phyloP scores from a whole-genome alignment of 2,329 filamentous ascomycete genomes.

The Colletotrichum orbiculare region DNA sequence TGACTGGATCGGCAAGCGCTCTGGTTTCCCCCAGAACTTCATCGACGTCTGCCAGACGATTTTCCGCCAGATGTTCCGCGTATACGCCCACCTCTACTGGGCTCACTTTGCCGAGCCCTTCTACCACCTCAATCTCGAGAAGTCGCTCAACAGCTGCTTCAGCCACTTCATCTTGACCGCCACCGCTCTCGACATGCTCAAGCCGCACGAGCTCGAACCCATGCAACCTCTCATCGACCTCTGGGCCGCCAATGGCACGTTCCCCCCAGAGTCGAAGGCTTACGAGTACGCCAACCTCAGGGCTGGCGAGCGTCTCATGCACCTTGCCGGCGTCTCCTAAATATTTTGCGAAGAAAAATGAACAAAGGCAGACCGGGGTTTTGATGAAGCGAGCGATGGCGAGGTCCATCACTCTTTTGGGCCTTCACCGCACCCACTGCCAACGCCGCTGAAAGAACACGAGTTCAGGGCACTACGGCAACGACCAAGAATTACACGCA shows the following conservation, averaged over 20 bases:
- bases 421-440: background rate
- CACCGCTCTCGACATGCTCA: conserved; percentile 84
- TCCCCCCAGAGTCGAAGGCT: conserved; percentile 79
- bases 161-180: conserved; percentile 86
- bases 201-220: conserved; percentile 90
- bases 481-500: conserved; percentile 23
- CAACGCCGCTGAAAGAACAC: background rate
- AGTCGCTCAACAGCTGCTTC: conserved; percentile 88
- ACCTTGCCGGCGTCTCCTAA: conserved; percentile 52
- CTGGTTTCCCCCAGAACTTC: conserved; percentile 92
- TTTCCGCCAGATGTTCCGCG: conserved; percentile 98
- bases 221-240: conserved; percentile 96
- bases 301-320: conserved; percentile 68
- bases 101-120: conserved; percentile 89
- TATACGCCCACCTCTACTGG: conserved; percentile 98
- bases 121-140: conserved; percentile 83
- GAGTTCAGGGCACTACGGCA: conserved; percentile 17
- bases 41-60: conserved; percentile 91
- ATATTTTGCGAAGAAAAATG: background rate
- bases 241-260: conserved; percentile 88
- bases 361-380: background rate
- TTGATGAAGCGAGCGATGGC: background rate
- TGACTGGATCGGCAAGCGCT: conserved; percentile 90
- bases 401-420: background rate
- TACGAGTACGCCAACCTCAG: conserved; percentile 73